A percentile compares a stretch with the other conserved stretches of the same genome.
Conservation (phyloP, 441 rosid species). For the Brassica balearica region DNA sequence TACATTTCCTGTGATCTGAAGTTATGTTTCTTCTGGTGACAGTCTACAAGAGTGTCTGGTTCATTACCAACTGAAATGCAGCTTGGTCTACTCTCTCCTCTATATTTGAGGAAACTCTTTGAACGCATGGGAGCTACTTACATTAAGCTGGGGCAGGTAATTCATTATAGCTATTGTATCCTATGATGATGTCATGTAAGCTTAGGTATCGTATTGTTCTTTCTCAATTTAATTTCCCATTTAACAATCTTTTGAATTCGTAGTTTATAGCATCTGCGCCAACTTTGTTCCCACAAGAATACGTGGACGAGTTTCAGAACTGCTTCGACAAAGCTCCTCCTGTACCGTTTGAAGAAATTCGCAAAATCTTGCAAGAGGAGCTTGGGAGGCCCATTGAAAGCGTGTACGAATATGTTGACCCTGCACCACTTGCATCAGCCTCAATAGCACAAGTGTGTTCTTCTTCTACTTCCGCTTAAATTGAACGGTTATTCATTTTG, state of each 20-base stretch:
- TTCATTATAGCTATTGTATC: neutral
- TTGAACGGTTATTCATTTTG: conserved; percentile 19
- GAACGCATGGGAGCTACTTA: conserved; percentile 99
- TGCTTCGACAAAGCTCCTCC: conserved; percentile 94
- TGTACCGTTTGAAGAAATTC: conserved; percentile 79
- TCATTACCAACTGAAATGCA: conserved; percentile 72
- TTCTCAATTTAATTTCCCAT: neutral
- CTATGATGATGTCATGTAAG: neutral
- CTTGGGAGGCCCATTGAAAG: conserved; percentile 89
- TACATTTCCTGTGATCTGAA: conserved; percentile 13
- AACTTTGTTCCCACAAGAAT: conserved; percentile 89
- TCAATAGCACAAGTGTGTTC: conserved; percentile 87
- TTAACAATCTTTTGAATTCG: conserved; percentile 21
- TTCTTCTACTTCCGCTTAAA: conserved; percentile 8
- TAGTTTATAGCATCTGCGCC: conserved; percentile 98
- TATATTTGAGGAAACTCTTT: conserved; percentile 89
- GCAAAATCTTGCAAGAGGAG: conserved; percentile 79
- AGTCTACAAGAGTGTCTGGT: conserved; percentile 70
- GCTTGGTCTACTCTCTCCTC: conserved; percentile 89
- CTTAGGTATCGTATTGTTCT: neutral
- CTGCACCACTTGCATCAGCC: conserved; percentile 94
- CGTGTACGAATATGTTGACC: conserved; percentile 86
- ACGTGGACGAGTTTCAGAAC: conserved; percentile 88
- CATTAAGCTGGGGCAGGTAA: conserved; percentile 93
- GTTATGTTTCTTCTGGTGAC: neutral